Evolutionary conservation across 2,329 filamentous ascomycete species (phyloP).

Genomic region (Pezicula neosporulosa): DNA sequence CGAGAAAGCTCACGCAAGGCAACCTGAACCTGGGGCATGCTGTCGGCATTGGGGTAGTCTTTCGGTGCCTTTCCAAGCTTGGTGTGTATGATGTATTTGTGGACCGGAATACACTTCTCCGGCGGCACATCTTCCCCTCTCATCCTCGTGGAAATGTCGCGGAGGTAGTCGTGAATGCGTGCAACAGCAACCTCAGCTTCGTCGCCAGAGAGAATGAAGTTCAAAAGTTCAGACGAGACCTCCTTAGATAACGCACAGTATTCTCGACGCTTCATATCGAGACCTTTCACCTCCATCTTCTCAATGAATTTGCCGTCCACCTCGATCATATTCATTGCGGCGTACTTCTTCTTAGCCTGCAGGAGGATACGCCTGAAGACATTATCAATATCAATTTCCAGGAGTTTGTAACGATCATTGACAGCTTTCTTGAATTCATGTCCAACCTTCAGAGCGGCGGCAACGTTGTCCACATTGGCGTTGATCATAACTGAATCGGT

Average conservation of each 20-base stretch:
- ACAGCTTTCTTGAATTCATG: constrained; percentile 93
- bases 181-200: constrained; percentile 84
- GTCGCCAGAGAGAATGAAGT: constrained; percentile 91
- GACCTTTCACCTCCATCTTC: constrained; percentile 95
- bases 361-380: constrained; percentile 89
- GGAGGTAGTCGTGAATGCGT: constrained; percentile 89
- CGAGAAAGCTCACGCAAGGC: constrained; percentile 83
- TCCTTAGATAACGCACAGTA: constrained; percentile 96
- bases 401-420: constrained; percentile 85
- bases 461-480: constrained; percentile 90
- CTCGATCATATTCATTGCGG: constrained; percentile 90
- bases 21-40: constrained; percentile 96
- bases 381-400: constrained; percentile 98
- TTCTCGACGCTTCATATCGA: constrained; percentile 96
- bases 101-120: constrained; percentile 72
- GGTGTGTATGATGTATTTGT: constrained; percentile 97
- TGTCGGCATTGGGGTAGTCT: constrained; percentile 90
- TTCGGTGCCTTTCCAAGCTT: constrained; percentile 92
- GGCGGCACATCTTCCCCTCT: constrained; percentile 70
- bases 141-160: constrained; percentile 83
- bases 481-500: constrained; percentile 99
- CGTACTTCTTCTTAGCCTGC: constrained; percentile 99
- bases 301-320: constrained; percentile 86
- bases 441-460: constrained; percentile 86
- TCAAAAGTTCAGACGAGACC: constrained; percentile 83